Evolutionary conservation across 2,329 filamentous ascomycete species (phyloP), one percentile per base, ranked within the genome.

Genomic region (Nannizziopsis arthrosporioides): DNA sequence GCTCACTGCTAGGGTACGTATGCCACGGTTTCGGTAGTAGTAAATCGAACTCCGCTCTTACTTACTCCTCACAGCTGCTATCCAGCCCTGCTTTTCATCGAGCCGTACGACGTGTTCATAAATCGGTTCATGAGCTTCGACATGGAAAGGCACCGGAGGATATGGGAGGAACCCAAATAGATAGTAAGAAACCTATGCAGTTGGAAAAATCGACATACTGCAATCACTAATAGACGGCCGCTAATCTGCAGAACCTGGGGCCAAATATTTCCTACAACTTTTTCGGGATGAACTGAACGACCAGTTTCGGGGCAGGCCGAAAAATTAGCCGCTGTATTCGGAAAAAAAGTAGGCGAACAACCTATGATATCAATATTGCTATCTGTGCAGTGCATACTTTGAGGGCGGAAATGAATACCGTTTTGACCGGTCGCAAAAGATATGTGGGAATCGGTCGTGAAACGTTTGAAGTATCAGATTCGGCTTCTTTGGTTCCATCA

Each of bases 51-150:
- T 27, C n/a, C 42, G 37, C 41, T 57, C 49, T 53, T 47, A 32
- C 45, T 46, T 15, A 44, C 32, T 14, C 9, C 30, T 17, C 38
- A 19, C 53, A 69, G 67, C 64, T 72, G 48, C 58, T 71, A 44
- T 56, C 61, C 45, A 71, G 68, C 52, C 67, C 65, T 8, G 53
- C 61, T 44, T 72, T 71, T 53, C 68, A 70, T 55, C 60, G 63
- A 35, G 61, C 66, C 55, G 69, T 71, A 39, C 65, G 67, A 22
- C 61, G 57, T 47, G 62, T 71, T 17, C 67, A 71, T 55, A 63
- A 65, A 44, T 63, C 58, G 41, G 56, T 72, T 17, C 65, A 69
- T 54, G 61, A 64, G 46, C 32, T 68, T 15, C 64, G 63, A 48
- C 61, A 70, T 54, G 68, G 68, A 31, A 59, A 64, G 41, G 63